Base-by-base conservation (phyloP, 257 asterid species). In the Voacanga thouarsii region DNA sequence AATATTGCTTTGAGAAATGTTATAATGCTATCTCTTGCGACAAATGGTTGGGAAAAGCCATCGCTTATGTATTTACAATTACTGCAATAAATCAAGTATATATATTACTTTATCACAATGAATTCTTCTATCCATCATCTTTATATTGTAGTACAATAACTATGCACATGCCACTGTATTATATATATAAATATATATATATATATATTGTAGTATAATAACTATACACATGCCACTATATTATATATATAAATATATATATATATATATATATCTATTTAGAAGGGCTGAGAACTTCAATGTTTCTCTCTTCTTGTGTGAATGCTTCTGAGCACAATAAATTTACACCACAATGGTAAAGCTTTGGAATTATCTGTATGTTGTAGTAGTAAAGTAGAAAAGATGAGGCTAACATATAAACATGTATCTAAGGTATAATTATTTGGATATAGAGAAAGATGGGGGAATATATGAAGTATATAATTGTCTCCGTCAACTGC, bases 1-100 rank as follows among this genome's bases (percentile, higher is more conserved):
- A 39, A 10, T 79, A 86, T 53, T 84, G 83, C 59, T 82, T 90
- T 64, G 90, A 77, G 84, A 77, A 89, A 80, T 87, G 95, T 64
- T 85, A 91, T 66, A 84, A 79, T 45, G 82, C 87, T 90, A 89
- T 88, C 39, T 89, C 90, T 63, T 85, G 91, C 26, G 96, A 88
- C 45, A 86, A 78, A 73, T 88, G 87, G 83, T 89, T 87, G 64
- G 87, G 87, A 74, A 79, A 90, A 64, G 96, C 84, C 92, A 87
- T 86, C 23, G 21, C 26, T 71, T 12, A 0, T 74, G 3, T 14
- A 23, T 50, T 50, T 28, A 50, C 33, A 56, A 26, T 53, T n/a
- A 28, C 21, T 7, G n/a, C 5, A 7, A 18, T 0, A 50, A 51
- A n/a, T 64, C 70, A 64, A 72, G 63, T 23, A 23, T 0, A 65